Percentiles rank a stretch among this genome's conserved stretches.
Evolutionary conservation across 495 filamentous ascomycete species (phyloP).

Genomic region (Neurospora sp.): DNA sequence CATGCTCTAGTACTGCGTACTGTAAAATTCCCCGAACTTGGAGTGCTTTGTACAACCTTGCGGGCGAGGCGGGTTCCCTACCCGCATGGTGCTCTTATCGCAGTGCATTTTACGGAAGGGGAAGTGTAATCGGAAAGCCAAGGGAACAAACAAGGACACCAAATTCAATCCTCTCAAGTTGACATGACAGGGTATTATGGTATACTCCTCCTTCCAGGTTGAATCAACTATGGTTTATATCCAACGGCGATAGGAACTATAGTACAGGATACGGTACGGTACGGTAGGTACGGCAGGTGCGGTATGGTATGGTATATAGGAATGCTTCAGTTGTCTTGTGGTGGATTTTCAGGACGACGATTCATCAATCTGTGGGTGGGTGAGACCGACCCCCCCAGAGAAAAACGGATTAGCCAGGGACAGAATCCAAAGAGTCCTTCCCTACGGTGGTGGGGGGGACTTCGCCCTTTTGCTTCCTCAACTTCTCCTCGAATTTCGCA

Average conservation of each 20-base stretch:
- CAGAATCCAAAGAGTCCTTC: conserved; percentile 58
- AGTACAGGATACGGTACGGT: neutral
- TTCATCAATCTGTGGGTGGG: neutral
- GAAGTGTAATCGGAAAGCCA: neutral
- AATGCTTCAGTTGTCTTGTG: neutral
- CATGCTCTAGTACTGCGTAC: too few species aligned
- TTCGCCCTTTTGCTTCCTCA: conserved; percentile 61
- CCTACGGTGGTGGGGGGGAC: conserved; percentile 47
- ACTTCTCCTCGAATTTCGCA: conserved; percentile 91
- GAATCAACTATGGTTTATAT: neutral
- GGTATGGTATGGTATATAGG: neutral
- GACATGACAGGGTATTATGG: neutral
- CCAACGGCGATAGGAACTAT: neutral
- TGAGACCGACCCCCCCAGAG: neutral
- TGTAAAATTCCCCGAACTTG: neutral
- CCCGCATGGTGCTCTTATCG: neutral
- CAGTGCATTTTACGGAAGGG: neutral
- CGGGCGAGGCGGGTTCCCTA: neutral
- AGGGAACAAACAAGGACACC: neutral
- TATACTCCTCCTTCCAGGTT: neutral
- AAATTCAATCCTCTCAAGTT: neutral
- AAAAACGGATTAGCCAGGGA: conserved; percentile 27
- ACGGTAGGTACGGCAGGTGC: neutral
- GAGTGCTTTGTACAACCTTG: neutral
- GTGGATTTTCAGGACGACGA: neutral